Evolutionary conservation across 371 early-diverging fungal genomes (phyloP), one percentile per base, ranked within the genome.

Genomic region (Dichotomocladium elegans): DNA sequence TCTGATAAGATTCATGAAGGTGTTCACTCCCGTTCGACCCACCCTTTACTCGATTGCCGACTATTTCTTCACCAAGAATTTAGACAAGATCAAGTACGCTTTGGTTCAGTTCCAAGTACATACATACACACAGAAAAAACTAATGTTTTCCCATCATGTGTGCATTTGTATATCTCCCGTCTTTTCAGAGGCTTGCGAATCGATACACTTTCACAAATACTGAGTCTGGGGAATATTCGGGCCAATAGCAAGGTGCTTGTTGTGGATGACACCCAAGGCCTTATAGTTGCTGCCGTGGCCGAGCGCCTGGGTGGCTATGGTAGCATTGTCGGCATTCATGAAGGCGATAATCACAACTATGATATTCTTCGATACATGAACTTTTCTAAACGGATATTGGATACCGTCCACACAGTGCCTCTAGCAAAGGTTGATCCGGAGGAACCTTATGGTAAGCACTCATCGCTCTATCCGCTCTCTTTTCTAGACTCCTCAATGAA

Each of bases 191-290:
- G 91, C 19, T 59, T 98, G 27, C 90, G 98, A 11, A 69, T 88
- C 15, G 98, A 98, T 66, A 91, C 96, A 4, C 79, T 98, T 10
- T 85, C 95, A n/a, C 95, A 94, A 68, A 60, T 98, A 14, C 67
- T 98, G 28, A 80, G 84, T 7, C 63, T 82, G 43, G 87, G 85
- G 11, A 96, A 97, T 62, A 84, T 96, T 3, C 89, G 82, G 46
- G 79, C 93, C 11, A 72, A 85, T 37, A 49, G 61, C 35, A 74
- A 74, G 48, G 24, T 74, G 31, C 41, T 97, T 30, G 88, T 93
- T 4, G 90, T 92, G 0, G 98, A 98, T 62, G 95, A 95, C 53
- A 86, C 88, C 0, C 89, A 89, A 51, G 98, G 97, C 8, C 68
- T 97, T 56, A 48, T 97, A 1, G 73, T 90, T 1, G 66, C 86